Evolutionary conservation across 306 rosid genomes (phyloP).

Genomic region (Vicia faba): DNA sequence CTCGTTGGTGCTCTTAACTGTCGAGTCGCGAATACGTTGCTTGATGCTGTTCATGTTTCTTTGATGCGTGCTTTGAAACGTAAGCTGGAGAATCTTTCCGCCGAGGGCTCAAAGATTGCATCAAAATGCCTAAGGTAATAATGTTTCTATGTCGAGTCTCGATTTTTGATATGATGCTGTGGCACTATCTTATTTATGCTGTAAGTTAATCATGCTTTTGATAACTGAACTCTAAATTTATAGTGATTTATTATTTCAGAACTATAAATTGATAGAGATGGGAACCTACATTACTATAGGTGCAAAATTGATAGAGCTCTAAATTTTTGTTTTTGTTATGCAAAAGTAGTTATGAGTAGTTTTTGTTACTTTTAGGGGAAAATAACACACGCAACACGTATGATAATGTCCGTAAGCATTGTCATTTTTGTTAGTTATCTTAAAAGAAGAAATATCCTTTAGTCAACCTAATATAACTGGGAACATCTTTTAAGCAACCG

Average conservation of each 20-base stretch:
- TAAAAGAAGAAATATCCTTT: neutral
- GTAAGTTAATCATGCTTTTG: neutral
- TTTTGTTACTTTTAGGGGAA: neutral
- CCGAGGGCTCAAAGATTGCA: conserved; percentile 71
- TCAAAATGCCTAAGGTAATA: conserved; percentile 73
- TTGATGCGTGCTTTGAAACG: conserved; percentile 73
- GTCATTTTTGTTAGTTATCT: neutral
- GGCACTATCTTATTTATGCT: neutral
- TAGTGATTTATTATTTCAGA: neutral
- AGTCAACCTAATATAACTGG: neutral
- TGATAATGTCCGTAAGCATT: neutral
- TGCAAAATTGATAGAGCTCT: no score
- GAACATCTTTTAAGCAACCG: no score
- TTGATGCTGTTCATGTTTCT: conserved; percentile 81
- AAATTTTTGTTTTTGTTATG: neutral
- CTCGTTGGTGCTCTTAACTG: conserved; percentile 86
- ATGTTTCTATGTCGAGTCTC: neutral
- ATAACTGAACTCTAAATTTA: no score
- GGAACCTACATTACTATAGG: neutral
- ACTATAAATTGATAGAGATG: neutral
- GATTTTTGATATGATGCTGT: no score
- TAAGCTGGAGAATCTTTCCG: conserved; percentile 66
- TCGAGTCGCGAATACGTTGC: conserved; percentile 56
- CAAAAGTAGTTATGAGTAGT: neutral
- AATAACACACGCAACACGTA: neutral